Evolutionary conservation across 176 grass and related monocot species (phyloP), one percentile per base, ranked within the genome.

Genomic region (Panicum miliaceum): DNA sequence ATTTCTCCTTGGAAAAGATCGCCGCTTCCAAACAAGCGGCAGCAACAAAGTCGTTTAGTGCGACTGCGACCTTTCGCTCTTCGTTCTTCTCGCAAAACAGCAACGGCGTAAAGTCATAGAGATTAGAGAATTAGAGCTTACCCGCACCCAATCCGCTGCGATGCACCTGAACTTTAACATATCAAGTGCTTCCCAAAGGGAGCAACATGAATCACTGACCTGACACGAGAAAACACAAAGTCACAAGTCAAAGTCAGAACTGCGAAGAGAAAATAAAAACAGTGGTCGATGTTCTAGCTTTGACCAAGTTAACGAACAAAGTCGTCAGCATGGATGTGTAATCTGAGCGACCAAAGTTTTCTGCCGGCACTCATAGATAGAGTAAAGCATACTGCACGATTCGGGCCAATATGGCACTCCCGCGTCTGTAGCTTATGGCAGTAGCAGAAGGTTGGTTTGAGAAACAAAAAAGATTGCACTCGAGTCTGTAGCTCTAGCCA

Each of bases 241-340:
- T 34, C 36, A 14, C 38, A 3, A 58, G 26, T 54, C 23, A 36
- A 19, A 62, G 29, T 19, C 27, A n/a, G n/a, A 23, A n/a, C 7
- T 9, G 7, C 14, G 11, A 47, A 8, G 29, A 51, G 12, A 16
- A 52, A 64, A 51, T 1, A n/a, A n/a, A n/a, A n/a, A n/a, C n/a
- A 11, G 1, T 58, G 29, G 10, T 53, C 47, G 12, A 40, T n/a
- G n/a, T n/a, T 48, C 35, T 38, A 83, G 0, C 2, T 42, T 37
- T 38, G 25, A 78, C 50, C 57, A 37, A 34, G 41, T 38, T 12
- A 50, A 6, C 7, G 11, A 15, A 54, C 35, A 12, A 18, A 6
- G 54, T 80, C 68, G 58, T 80, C 77, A 80, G 57, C 77, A 73
- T 23, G 0, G 3, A 86, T 34, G 84, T 86, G 67, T 80, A 43